These are phyloP conservation scores for Alternaria tenuissima DNA, from an alignment of 2,329 filamentous ascomycete species.

Conservation along the genomic window DNA sequence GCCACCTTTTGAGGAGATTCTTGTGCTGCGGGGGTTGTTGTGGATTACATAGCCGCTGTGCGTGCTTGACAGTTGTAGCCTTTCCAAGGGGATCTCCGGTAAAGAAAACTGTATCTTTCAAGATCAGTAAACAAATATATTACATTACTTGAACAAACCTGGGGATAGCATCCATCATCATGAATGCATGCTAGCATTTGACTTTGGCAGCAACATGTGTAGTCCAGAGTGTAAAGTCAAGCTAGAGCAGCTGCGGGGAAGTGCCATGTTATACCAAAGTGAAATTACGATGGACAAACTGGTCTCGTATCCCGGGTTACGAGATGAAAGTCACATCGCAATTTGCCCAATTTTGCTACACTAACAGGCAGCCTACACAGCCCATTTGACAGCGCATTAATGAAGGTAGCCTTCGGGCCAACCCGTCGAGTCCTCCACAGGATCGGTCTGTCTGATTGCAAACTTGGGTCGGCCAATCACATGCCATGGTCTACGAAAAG, in stretches of 20 bases:
- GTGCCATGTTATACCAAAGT: conserved; percentile 7
- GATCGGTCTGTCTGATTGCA: conserved; percentile 1
- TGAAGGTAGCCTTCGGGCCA: conserved; percentile 14
- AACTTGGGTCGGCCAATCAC: background rate
- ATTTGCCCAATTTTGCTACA: conserved; percentile 2
- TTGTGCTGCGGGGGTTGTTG: conserved; percentile 31
- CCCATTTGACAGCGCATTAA: conserved; percentile 18
- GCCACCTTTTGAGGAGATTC: conserved; percentile 23
- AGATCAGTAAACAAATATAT: conserved; percentile 39
- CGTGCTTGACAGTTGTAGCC: conserved; percentile 32
- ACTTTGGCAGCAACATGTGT: background rate
- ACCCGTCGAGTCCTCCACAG: conserved; percentile 3
- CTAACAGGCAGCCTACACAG: background rate
- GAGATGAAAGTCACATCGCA: conserved; percentile 17
- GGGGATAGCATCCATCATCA: background rate
- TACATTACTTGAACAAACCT: conserved; percentile 25
- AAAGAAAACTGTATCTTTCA: conserved; percentile 17
- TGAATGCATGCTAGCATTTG: background rate
- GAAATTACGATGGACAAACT: conserved; percentile 17
- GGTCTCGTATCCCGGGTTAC: conserved; percentile 4
- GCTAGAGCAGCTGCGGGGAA: background rate
- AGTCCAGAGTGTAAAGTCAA: background rate
- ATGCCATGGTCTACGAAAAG: no score
- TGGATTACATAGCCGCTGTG: conserved; percentile 41
- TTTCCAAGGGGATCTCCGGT: conserved; percentile 38